These are phyloP conservation scores for Serendipita sp. DNA, from an alignment of 768 basidiomycete species.

Conservation along the genomic window DNA sequence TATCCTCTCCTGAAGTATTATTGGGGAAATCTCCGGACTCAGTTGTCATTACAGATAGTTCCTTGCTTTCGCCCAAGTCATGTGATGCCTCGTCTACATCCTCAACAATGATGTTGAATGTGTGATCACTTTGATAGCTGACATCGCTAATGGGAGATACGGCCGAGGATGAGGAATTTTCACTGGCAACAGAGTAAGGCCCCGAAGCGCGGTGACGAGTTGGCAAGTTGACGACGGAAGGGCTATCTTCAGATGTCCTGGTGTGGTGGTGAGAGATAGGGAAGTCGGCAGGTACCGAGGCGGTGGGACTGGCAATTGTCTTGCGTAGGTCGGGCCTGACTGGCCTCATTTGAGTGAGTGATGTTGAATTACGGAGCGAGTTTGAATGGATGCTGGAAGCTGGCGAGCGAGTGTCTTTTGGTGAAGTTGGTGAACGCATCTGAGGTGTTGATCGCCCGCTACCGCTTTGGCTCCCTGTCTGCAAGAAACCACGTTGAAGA, in stretches of 20 bases:
- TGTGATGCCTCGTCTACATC: neutral
- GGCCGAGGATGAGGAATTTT: neutral
- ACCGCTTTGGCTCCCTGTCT: neutral
- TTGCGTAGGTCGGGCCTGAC: neutral
- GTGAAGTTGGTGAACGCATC: neutral
- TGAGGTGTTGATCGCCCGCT: neutral
- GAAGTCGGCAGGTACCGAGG: neutral
- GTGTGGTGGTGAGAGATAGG: neutral
- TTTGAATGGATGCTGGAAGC: neutral
- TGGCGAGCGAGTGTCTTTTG: neutral
- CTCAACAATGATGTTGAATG: neutral
- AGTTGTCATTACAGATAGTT: neutral
- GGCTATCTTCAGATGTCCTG: no score
- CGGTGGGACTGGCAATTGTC: neutral
- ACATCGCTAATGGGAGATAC: neutral
- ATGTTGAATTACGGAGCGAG: neutral
- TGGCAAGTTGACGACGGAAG: neutral
- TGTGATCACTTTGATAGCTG: neutral
- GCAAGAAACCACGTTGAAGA: neutral
- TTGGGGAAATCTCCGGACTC: neutral
- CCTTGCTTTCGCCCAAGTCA: neutral
- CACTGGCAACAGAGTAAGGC: neutral
- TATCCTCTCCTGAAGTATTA: neutral
- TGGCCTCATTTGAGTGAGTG: neutral
- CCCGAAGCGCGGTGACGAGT: neutral